Conservation (phyloP, 2,329 filamentous ascomycete species). For the Exophiala bonariae region DNA sequence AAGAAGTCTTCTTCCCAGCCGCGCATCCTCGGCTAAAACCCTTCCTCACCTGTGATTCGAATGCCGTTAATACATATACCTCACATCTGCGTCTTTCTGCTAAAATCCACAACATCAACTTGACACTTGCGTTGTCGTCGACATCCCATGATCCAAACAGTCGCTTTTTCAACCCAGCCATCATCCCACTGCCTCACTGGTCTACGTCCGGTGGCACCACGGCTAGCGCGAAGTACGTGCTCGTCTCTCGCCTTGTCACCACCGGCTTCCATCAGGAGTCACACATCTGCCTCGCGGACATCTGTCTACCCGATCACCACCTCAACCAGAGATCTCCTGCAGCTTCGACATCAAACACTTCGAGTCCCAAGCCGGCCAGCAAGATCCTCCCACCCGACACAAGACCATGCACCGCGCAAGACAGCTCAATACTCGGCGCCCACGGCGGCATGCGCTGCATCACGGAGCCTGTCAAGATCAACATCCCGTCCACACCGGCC, state of each 20-base stretch:
- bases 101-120: conserved; percentile 37
- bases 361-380: neutral
- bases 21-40: conserved; percentile 22
- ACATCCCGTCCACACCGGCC: conserved; percentile 40
- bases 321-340: neutral
- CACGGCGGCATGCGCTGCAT: conserved; percentile 37
- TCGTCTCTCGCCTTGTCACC: conserved; percentile 38
- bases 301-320: conserved; percentile 31
- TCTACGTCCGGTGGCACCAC: conserved; percentile 18
- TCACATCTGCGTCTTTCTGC: conserved; percentile 36
- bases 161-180: conserved; percentile 39
- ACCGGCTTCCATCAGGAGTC: conserved; percentile 38
- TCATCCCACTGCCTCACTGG: conserved; percentile 40
- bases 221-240: conserved; percentile 35
- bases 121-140: conserved; percentile 28
- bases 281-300: conserved; percentile 41
- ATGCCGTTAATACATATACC: conserved; percentile 33
- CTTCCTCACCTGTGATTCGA: conserved; percentile 25
- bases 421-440: conserved; percentile 33
- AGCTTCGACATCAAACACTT: too few relatives aligned
- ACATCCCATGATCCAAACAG: conserved; percentile 10
- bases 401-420: conserved; percentile 33
- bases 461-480: conserved; percentile 32
- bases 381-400: conserved; percentile 21
- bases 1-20: neutral